phyloP scores from a whole-genome alignment of 2,329 filamentous ascomycete species.

The Colletotrichum liaoningense region DNA sequence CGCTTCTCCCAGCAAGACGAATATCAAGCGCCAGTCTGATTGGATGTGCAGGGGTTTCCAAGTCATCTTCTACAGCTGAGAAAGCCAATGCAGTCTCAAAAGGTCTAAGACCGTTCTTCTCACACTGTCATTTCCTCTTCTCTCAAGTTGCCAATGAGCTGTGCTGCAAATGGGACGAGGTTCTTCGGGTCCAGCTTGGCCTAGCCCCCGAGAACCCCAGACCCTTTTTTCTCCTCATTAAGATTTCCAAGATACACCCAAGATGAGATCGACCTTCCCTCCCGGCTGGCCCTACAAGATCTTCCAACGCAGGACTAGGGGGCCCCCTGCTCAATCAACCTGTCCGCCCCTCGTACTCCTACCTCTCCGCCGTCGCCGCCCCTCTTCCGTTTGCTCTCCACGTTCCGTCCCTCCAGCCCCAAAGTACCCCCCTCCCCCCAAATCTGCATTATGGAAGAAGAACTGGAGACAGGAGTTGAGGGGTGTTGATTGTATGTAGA shows the following conservation, averaged over 20 bases:
- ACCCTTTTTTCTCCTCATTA: background rate
- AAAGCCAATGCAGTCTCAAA: background rate
- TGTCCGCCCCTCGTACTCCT: background rate
- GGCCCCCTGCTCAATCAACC: background rate
- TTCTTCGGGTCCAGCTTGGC: conserved; percentile 5
- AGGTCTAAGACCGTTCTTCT: background rate
- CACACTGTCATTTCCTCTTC: background rate
- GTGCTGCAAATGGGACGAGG: background rate
- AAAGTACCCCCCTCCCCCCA: background rate
- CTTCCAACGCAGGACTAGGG: background rate
- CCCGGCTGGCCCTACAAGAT: background rate
- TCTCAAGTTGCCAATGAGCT: background rate
- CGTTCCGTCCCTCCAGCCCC: background rate
- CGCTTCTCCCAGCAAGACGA: background rate
- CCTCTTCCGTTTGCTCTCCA: conserved; percentile 6
- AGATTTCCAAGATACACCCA: background rate
- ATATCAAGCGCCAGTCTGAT: background rate
- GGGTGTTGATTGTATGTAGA: no score
- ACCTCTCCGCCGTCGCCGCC: background rate
- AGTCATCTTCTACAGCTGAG: background rate
- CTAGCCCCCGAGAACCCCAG: background rate
- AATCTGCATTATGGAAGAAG: background rate
- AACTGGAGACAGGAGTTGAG: background rate
- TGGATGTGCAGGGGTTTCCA: background rate
- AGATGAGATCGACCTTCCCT: conserved; percentile 14